A percentile compares a stretch with the other conserved stretches of the same genome.
phyloP scores from a whole-genome alignment of 2,329 filamentous ascomycete genomes.

The Colletotrichum ledebouriae region DNA sequence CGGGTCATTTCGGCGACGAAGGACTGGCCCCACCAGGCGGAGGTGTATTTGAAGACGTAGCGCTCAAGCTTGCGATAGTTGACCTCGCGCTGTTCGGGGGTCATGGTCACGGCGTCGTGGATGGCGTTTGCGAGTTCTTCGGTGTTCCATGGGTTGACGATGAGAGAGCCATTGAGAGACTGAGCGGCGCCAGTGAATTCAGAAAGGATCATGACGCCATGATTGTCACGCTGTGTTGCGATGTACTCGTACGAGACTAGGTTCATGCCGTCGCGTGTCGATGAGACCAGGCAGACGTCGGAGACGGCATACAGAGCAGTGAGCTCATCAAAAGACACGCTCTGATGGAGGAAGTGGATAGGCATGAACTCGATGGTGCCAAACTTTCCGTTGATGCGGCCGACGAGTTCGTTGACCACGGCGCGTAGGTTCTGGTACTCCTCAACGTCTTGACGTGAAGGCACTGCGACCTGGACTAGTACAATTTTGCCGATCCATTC shows the following conservation, averaged over 20 bases:
- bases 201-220: constrained; percentile 94
- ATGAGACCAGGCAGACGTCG: constrained; percentile 92
- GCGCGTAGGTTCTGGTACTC: constrained; percentile 97
- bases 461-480: constrained; percentile 94
- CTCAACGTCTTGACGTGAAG: constrained; percentile 94
- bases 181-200: constrained; percentile 98
- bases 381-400: constrained; percentile 96
- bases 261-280: constrained; percentile 99
- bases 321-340: constrained; percentile 93
- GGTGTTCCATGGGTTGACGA: constrained; percentile 99
- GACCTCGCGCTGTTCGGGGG: constrained; percentile 83
- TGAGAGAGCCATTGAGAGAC: constrained; percentile 90
- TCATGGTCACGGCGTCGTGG: constrained; percentile 97
- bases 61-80: constrained; percentile 94
- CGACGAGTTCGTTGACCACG: constrained; percentile 96
- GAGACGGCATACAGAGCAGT: constrained; percentile 93
- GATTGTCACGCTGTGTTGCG: constrained; percentile 88
- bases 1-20: constrained; percentile 88
- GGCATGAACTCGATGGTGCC: constrained; percentile 99
- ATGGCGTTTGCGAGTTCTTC: constrained; percentile 94
- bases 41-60: constrained; percentile 98
- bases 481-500: constrained; percentile 99
- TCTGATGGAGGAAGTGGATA: constrained; percentile 98
- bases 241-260: constrained; percentile 99
- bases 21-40: constrained; percentile 94